Conservation (phyloP, 2,329 filamentous ascomycete genomes). For the Sclerotinia borealis region DNA sequence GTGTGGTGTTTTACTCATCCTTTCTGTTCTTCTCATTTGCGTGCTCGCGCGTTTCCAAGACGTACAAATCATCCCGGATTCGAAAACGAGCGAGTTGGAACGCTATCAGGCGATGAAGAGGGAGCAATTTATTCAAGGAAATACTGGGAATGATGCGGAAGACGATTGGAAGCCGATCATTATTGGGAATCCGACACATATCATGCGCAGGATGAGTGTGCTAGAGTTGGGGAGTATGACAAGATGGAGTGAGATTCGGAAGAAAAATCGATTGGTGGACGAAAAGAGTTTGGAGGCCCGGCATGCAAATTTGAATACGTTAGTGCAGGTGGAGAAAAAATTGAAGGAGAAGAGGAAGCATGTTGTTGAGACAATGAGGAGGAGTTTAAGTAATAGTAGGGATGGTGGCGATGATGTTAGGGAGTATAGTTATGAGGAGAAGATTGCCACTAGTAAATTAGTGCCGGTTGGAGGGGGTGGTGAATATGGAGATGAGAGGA, state of each 20-base stretch:
- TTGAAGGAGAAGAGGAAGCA: slow-evolving; percentile 24
- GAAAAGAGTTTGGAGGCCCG: slow-evolving; percentile 30
- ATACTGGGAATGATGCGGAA: slow-evolving; percentile 15
- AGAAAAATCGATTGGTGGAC: slow-evolving; percentile 52
- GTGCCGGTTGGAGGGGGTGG: slow-evolving; percentile 14
- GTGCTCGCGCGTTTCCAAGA: slow-evolving; percentile 60
- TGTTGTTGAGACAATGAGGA: slow-evolving; percentile 17
- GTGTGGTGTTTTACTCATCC: slow-evolving; percentile 57
- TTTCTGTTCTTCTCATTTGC: slow-evolving; percentile 57
- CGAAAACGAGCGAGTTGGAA: slow-evolving; percentile 50
- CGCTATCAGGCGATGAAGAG: slow-evolving; percentile 39
- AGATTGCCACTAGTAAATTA: slow-evolving; percentile 15
- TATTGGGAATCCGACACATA: slow-evolving; percentile 65
- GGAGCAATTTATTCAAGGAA: slow-evolving; percentile 36
- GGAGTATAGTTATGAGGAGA: slow-evolving; percentile 16
- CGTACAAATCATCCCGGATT: slow-evolving; percentile 63
- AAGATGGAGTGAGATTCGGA: slow-evolving; percentile 67
- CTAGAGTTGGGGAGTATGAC: slow-evolving; percentile 63
- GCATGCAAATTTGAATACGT: slow-evolving; percentile 28
- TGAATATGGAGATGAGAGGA: slow-evolving; percentile 11
- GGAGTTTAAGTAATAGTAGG: slow-evolving; percentile 20
- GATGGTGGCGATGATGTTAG: slow-evolving; percentile 16
- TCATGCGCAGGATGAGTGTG: slow-evolving; percentile 62
- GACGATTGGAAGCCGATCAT: slow-evolving; percentile 62
- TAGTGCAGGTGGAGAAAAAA: slow-evolving; percentile 21